Base-by-base conservation (phyloP, 495 filamentous ascomycete genomes). In the Aspergillus asperescens region DNA sequence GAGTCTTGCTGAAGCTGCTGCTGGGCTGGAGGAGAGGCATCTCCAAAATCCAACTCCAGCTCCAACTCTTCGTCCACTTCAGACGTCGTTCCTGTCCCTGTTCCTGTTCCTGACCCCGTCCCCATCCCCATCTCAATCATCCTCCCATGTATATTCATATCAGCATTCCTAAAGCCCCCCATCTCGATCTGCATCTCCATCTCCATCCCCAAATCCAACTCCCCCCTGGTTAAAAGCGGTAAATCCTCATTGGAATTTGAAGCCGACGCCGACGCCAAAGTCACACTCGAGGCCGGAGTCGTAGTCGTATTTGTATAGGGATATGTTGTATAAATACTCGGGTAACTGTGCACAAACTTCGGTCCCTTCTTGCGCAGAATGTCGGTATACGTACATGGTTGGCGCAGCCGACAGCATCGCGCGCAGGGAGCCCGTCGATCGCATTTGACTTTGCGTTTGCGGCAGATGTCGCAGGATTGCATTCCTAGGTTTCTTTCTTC, bases 391-490 rank as follows among this genome's bases (percentile, higher is more conserved):
- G 44, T 47, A 12, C 44, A 47, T 12, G 15, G 27, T 13, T 47
- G 44, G 18, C 29, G 44, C 18, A 47, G 44, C 4, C 44, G 44
- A 9, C 29, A 29, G 44, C 44, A 47, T 4, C 44, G 44, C 9
- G 44, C 29, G 12, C 44, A 47, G 9, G 44, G 44, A 9, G 44
- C 24, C 10, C 18, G 28, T n/a, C 44, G 28, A 29, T 47, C 44
- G 44, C 44, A 47, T 47, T 47, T 47, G 1, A 47, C 44, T 24
- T 47, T 47, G 28, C 44, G 44, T 25, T 47, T 47, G 29, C 44
- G 44, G 44, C 44, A 47, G 28, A 47, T 47, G 44, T 47, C 44
- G 18, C 44, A 47, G 29, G 44, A 20, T 25, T 47, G 44, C 44
- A 47, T 47, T 25, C 24, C 34, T 12, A 4, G n/a, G 7, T 22